Evolutionary conservation across 768 basidiomycete species (phyloP), one percentile per base, ranked within the genome.

Genomic region (Serendipita vermifera): DNA sequence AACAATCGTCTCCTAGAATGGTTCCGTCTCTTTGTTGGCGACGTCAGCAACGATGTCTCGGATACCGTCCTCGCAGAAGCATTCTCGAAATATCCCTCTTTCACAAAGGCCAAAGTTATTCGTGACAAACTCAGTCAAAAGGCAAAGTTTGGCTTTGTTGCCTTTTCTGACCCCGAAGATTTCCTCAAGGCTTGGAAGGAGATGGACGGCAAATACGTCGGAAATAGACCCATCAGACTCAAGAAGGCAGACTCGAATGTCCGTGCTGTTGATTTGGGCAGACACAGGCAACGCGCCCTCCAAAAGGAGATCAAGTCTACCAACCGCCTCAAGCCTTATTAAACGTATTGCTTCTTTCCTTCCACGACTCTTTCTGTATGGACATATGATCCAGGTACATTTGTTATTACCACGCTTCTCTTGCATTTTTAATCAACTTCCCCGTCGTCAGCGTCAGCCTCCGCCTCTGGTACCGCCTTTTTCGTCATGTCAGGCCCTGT

Each of bases 161-260:
- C 90, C 1, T 99, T 98, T 70, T 89, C 87, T 39, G 96, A 98
- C 65, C 96, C 96, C 0, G 96, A 99, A 70, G 96, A 99, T 67
- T 97, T 98, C 69, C 68, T 99, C 57, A 93, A 82, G 66, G 94
- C 94, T 15, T 99, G 94, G 94, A 97, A 97, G 67, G 93, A 98
- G 69, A 98, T 96, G 93, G 92, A 97, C 68, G 94, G 93, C 60
- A 98, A 98, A 75, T 99, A 99, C 69, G 93, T 99, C 53, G 96
- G 96, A 38, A 94, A 94, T 65, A 79, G 96, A 54, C 96, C 96
- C n/a, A 81, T 99, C 62, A 88, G 88, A 65, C 77, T 99, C 59
- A 92, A 87, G 72, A 98, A 96, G 68, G 93, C 96, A 33, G 88
- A 92, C 65, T 81, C 82, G 43, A 79, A 84, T 53, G 87, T 97